Evolutionary conservation across 495 filamentous ascomycete species (phyloP), one percentile per base, ranked within the genome.

Genomic region (Oidiodendron maius): DNA sequence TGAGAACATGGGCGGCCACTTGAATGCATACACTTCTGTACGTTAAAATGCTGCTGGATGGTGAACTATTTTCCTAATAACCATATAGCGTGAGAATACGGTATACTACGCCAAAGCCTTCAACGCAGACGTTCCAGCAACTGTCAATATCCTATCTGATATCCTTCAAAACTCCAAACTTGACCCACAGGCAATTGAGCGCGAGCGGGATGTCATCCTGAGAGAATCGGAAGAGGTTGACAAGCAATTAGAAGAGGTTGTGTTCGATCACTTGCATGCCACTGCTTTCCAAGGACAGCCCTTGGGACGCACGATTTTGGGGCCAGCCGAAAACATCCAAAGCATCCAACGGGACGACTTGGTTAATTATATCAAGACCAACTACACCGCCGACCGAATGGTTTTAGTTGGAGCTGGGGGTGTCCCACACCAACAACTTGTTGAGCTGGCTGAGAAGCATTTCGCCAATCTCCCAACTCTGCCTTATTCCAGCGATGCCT

Each of bases 61-160:
- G 20, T 6, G 12, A 17, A 30, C 46, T 4, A 32, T 13, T 21
- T 42, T 35, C 57, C 59, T 44, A 63, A 38, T 44, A 35, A 8
- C 11, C 46, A 13, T 44, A 40, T 61, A 96, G 88, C 85, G 93
- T 61, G 93, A 98, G 74, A 96, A 95, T 78, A 98, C 93, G 56
- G 93, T 97, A 64, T 98, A 99, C 79, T 99, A 96, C 70, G 93
- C 94, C 71, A 96, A 96, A 73, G 83, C 94, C 53, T 95, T 99
- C 75, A 99, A 97, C 76, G 78, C 82, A 68, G 93, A 99, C 68
- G 89, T 96, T 48, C 90, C 91, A 59, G 86, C 87, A 64, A 83
- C 86, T 61, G 93, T 99, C 67, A 86, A 97, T 67, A 97, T 99
- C 67, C 88, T 99, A 46, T 83, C 94, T 71, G 93, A 99, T 66